These are phyloP conservation scores for Sedum album DNA, from an alignment of 164 flowering plant genomes.

Conservation along the genomic window DNA sequence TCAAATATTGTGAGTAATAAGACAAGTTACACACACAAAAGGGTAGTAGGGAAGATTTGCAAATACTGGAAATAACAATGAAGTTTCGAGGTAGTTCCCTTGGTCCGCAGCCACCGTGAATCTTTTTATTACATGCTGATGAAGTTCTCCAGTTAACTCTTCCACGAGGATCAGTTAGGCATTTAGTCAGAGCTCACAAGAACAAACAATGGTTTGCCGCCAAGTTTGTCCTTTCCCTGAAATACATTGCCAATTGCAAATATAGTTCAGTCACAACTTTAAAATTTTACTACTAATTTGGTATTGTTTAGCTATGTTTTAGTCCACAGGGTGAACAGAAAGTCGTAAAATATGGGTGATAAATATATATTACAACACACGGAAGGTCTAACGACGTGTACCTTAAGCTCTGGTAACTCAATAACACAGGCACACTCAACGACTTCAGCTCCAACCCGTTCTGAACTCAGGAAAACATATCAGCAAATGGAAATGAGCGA, in stretches of 20 bases:
- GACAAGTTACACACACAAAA: too few species aligned
- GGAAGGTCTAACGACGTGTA: too few species aligned
- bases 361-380: neutral
- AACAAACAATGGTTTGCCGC: neutral
- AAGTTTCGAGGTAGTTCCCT: neutral
- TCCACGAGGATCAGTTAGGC: neutral
- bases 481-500: neutral
- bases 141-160: neutral
- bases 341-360: neutral
- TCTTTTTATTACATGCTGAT: neutral
- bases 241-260: neutral
- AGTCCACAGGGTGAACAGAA: neutral
- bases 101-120: neutral
- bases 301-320: neutral
- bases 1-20: too few species aligned
- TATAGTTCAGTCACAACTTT: neutral
- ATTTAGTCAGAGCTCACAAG: constrained; percentile 1
- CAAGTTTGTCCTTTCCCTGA: constrained; percentile 5
- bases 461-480: constrained; percentile 33
- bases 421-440: constrained; percentile 94
- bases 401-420: constrained; percentile 82
- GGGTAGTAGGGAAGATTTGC: neutral
- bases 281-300: neutral
- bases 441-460: constrained; percentile 76
- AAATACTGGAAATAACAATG: neutral